Evolutionary conservation across 2,329 filamentous ascomycete genomes (phyloP).

Genomic region (Trichothecium roseum): DNA sequence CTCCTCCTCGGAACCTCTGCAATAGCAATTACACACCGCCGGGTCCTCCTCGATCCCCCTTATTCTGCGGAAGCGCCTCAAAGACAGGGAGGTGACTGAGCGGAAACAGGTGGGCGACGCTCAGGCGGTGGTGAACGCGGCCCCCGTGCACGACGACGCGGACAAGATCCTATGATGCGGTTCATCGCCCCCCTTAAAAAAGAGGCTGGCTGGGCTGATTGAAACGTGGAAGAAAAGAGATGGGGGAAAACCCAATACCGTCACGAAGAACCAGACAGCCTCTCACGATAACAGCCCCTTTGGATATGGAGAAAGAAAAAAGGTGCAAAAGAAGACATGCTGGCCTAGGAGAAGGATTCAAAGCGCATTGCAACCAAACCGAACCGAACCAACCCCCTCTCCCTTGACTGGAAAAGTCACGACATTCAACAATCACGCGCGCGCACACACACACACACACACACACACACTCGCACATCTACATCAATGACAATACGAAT

Average conservation of each 20-base stretch:
- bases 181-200: too few relatives aligned
- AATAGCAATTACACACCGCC: slow-evolving; percentile 67
- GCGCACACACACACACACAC: background rate
- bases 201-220: too few relatives aligned
- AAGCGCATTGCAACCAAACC: too few relatives aligned
- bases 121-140: slow-evolving; percentile 59
- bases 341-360: too few relatives aligned
- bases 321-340: too few relatives aligned
- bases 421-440: background rate
- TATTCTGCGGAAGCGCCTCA: slow-evolving; percentile 54
- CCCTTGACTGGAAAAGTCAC: too few relatives aligned
- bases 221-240: too few relatives aligned
- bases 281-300: too few relatives aligned
- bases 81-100: slow-evolving; percentile 65
- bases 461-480: background rate
- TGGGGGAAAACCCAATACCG: too few relatives aligned
- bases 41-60: slow-evolving; percentile 21
- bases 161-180: slow-evolving; percentile 24
- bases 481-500: background rate
- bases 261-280: too few relatives aligned
- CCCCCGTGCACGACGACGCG: slow-evolving; percentile 22
- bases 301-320: too few relatives aligned
- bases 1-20: slow-evolving; percentile 88
- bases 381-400: too few relatives aligned
- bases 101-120: slow-evolving; percentile 85